Percentiles rank a stretch among this genome's conserved stretches.
These are phyloP conservation scores for Bipolaris victoriae DNA, from an alignment of 2,329 filamentous ascomycete genomes.

Conservation along the genomic window DNA sequence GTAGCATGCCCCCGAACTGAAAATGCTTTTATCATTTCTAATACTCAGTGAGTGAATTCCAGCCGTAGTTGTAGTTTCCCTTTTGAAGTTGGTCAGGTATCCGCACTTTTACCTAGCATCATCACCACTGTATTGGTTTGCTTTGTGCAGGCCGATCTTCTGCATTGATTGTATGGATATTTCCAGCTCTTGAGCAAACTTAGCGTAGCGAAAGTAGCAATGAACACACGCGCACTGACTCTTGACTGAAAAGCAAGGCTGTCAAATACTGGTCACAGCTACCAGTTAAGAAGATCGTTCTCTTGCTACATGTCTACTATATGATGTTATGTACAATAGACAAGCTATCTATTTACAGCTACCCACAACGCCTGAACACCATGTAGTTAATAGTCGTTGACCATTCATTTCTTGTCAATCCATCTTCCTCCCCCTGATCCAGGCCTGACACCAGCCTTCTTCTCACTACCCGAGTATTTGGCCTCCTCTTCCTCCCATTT, in stretches of 20 bases:
- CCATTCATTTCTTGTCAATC: slow-evolving; percentile 22
- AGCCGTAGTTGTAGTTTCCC: too few species aligned
- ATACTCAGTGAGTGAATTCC: too few species aligned
- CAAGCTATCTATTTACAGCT: background rate
- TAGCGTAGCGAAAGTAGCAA: background rate
- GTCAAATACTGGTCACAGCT: background rate
- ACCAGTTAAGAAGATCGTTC: background rate
- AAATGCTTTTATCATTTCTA: background rate
- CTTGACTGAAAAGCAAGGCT: background rate
- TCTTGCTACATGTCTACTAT: background rate
- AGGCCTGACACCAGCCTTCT: slow-evolving; percentile 55
- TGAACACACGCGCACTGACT: background rate
- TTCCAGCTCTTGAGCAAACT: background rate
- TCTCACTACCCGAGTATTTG: slow-evolving; percentile 67
- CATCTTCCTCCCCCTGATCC: slow-evolving; percentile 46
- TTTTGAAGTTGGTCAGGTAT: too few species aligned
- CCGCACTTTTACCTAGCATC: too few species aligned
- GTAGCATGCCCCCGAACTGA: background rate
- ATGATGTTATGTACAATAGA: background rate
- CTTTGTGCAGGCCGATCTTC: too few species aligned
- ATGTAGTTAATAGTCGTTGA: background rate
- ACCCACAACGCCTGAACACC: background rate
- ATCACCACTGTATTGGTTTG: too few species aligned
- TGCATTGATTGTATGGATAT: background rate
- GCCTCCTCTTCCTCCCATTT: slow-evolving; percentile 75